Conservation (phyloP, 2,329 filamentous ascomycete genomes). For the Cytospora mali region DNA sequence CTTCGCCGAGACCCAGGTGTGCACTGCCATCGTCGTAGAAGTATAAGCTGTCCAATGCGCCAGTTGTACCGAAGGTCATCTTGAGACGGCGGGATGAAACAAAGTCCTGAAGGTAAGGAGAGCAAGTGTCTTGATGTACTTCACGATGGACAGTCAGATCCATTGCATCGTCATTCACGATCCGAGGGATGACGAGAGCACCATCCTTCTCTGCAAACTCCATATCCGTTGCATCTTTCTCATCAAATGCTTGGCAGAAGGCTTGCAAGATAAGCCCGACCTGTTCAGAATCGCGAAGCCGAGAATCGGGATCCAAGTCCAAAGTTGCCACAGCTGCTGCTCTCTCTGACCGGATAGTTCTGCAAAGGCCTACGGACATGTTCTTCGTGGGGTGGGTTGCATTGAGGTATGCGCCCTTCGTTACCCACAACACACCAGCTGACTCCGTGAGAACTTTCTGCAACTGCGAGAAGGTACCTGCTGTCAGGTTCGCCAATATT, state of each 20-base stretch:
- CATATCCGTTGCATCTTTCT: slow-evolving; percentile 30
- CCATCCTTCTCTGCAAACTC: slow-evolving; percentile 36
- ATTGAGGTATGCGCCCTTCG: slow-evolving; percentile 39
- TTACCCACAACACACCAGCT: slow-evolving; percentile 42
- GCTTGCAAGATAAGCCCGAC: slow-evolving; percentile 32
- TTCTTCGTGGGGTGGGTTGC: slow-evolving; percentile 33
- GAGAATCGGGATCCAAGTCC: slow-evolving; percentile 31
- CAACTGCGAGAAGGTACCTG: slow-evolving; percentile 28
- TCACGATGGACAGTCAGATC: slow-evolving; percentile 34
- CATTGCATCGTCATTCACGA: slow-evolving; percentile 32
- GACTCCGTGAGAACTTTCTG: slow-evolving; percentile 31
- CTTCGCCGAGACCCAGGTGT: slow-evolving; percentile 26
- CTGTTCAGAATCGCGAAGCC: slow-evolving; percentile 21
- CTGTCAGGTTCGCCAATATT: slow-evolving; percentile 29
- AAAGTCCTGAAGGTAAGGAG: slow-evolving; percentile 32
- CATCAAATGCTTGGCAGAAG: slow-evolving; percentile 27
- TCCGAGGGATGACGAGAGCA: slow-evolving; percentile 32
- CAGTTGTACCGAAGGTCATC: slow-evolving; percentile 26
- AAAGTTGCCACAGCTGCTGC: slow-evolving; percentile 31
- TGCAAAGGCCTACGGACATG: slow-evolving; percentile 34
- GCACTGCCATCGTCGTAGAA: slow-evolving; percentile 18
- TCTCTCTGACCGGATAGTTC: slow-evolving; percentile 35
- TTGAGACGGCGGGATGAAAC: slow-evolving; percentile 28
- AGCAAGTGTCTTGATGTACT: slow-evolving; percentile 25
- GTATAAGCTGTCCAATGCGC: slow-evolving; percentile 24